These are phyloP conservation scores for Magnusiomyces fungicola DNA, from an alignment of 1,139 yeast genomes.

Conservation along the genomic window DNA sequence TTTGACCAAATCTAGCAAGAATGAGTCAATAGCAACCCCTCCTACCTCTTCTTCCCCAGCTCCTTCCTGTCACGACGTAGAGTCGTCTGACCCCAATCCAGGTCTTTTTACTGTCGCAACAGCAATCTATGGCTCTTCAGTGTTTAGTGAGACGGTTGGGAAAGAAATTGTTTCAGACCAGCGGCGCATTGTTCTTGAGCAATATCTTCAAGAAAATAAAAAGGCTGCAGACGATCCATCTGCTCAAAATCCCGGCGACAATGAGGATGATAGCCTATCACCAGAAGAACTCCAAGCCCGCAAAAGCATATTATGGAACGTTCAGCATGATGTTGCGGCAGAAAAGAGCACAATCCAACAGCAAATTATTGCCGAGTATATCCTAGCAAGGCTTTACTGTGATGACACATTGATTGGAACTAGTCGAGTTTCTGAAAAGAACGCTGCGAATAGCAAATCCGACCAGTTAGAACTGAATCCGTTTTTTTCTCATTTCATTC, in stretches of 20 bases:
- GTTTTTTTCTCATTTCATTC: slow-evolving; percentile 9
- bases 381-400: slow-evolving; percentile 7
- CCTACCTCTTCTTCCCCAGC: not conserved
- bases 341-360: not conserved
- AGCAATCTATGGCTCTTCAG: slow-evolving; percentile 6
- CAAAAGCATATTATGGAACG: not conserved
- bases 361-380: slow-evolving; percentile 8
- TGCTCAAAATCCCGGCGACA: not conserved
- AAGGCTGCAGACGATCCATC: not conserved
- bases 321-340: not conserved
- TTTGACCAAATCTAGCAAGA: not conserved
- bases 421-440: not conserved
- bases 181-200: not conserved
- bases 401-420: not conserved
- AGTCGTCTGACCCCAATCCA: slow-evolving; percentile 4
- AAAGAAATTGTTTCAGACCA: not conserved
- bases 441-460: not conserved
- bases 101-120: slow-evolving; percentile 5
- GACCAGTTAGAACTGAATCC: not conserved
- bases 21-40: not conserved
- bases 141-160: slow-evolving; percentile 4
- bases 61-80: not conserved
- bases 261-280: not conserved
- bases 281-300: not conserved
- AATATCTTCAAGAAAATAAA: too few species aligned